Conservation (phyloP, 148 eudicot species). For the Talinum fruticosum region DNA sequence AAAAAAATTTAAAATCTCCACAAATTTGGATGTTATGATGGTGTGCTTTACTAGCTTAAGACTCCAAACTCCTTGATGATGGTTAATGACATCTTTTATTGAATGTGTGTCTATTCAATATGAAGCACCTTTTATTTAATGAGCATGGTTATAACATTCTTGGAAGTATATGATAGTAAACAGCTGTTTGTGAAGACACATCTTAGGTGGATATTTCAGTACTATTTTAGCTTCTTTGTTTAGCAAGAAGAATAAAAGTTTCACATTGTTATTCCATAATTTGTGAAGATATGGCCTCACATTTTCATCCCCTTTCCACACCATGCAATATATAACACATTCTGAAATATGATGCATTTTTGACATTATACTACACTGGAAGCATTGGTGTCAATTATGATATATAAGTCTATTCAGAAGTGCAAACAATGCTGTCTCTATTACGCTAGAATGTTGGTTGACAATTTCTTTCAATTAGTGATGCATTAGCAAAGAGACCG, state of each 20-base stretch:
- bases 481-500: not conserved
- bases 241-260: too few relatives aligned
- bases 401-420: too few relatives aligned
- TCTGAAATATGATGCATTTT: not conserved
- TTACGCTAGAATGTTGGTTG: not conserved
- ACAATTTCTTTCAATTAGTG: conserved; percentile 1
- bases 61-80: not conserved
- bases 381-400: not conserved
- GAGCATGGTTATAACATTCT: not conserved
- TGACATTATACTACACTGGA: not conserved
- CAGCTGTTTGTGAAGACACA: too few relatives aligned
- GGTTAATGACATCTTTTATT: not conserved
- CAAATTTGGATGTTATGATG: not conserved
- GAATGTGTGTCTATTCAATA: not conserved
- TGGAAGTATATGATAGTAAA: too few relatives aligned
- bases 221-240: not conserved
- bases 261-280: too few relatives aligned
- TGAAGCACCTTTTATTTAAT: not conserved
- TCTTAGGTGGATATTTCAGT: not conserved
- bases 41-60: not conserved
- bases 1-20: not conserved
- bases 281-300: not conserved
- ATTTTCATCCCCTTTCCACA: not conserved
- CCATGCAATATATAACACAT: not conserved
- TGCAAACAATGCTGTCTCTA: too few relatives aligned